A percentile compares a stretch with the other conserved stretches of the same genome.
Conservation (phyloP, 2,329 filamentous ascomycete genomes). For the Xylariaceae sp. region DNA sequence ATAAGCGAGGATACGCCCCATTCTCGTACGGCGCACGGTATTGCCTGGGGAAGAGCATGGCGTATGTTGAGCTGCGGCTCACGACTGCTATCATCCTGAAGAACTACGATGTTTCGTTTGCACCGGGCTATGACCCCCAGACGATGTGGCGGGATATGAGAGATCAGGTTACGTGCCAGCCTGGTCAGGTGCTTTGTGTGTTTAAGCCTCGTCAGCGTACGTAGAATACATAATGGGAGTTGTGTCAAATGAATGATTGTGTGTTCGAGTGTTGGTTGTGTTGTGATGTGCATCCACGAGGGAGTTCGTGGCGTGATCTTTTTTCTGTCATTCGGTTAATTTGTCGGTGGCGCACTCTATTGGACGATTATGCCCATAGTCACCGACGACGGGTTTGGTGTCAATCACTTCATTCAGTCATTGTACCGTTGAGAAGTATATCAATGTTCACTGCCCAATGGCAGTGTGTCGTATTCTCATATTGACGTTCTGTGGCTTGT, state of each 20-base stretch:
- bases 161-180: conserved; percentile 19
- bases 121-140: conserved; percentile 15
- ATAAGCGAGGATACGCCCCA: conserved; percentile 17
- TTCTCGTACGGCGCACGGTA: conserved; percentile 16
- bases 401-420: too few species aligned
- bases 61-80: conserved; percentile 14
- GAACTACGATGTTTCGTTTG: conserved; percentile 15
- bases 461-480: too few species aligned
- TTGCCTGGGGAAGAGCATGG: conserved; percentile 18
- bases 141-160: conserved; percentile 19
- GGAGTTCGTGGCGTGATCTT: too few species aligned
- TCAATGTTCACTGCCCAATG: too few species aligned
- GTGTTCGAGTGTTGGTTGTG: too few species aligned
- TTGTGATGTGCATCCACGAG: too few species aligned
- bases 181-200: conserved; percentile 12
- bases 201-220: conserved; percentile 11
- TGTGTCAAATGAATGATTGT: not conserved
- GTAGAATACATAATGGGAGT: not conserved
- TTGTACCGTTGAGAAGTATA: too few species aligned
- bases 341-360: too few species aligned
- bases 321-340: too few species aligned
- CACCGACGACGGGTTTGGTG: too few species aligned
- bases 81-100: conserved; percentile 11
- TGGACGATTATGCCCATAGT: too few species aligned
- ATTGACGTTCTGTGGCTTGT: too few species aligned